A percentile compares a stretch with the other conserved stretches of the same genome.
Conservation (phyloP, 1,284 basidiomycete genomes). For the Pholiota adiposa region DNA sequence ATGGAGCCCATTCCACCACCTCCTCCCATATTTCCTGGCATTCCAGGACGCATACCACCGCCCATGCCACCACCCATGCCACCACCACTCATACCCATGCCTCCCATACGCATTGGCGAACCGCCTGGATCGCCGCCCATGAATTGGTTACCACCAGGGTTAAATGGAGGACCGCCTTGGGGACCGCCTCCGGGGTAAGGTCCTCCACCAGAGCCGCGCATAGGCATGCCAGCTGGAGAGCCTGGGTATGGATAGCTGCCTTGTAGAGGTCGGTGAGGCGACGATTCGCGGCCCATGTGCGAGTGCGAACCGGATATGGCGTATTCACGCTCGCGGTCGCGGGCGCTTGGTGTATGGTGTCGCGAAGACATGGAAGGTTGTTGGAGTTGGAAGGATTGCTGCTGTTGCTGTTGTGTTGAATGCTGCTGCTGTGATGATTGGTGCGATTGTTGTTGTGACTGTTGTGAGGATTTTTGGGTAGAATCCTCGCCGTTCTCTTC, state of each 20-base stretch:
- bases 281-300: slow-evolving; percentile 33
- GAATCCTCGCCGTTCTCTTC: slow-evolving; percentile 41
- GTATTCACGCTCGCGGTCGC: slow-evolving; percentile 34
- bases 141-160: slow-evolving; percentile 37
- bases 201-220: slow-evolving; percentile 31
- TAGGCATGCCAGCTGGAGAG: slow-evolving; percentile 24
- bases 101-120: slow-evolving; percentile 39
- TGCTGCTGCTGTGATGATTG: slow-evolving; percentile 17
- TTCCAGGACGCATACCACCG: slow-evolving; percentile 29
- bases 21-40: slow-evolving; percentile 17
- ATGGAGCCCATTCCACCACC: slow-evolving; percentile 25
- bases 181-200: slow-evolving; percentile 22
- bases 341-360: slow-evolving; percentile 34
- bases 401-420: slow-evolving; percentile 24
- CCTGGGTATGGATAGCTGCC: slow-evolving; percentile 27
- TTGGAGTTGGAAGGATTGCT: slow-evolving; percentile 28
- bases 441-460: slow-evolving; percentile 27
- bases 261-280: slow-evolving; percentile 26
- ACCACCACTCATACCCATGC: slow-evolving; percentile 30
- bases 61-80: slow-evolving; percentile 26
- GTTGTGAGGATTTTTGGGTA: slow-evolving; percentile 32
- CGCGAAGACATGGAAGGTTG: slow-evolving; percentile 32
- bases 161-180: slow-evolving; percentile 37
- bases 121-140: slow-evolving; percentile 33
- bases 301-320: slow-evolving; percentile 26